phyloP scores from a whole-genome alignment of 164 flowering plant genomes.

The Houttuynia cordata region DNA sequence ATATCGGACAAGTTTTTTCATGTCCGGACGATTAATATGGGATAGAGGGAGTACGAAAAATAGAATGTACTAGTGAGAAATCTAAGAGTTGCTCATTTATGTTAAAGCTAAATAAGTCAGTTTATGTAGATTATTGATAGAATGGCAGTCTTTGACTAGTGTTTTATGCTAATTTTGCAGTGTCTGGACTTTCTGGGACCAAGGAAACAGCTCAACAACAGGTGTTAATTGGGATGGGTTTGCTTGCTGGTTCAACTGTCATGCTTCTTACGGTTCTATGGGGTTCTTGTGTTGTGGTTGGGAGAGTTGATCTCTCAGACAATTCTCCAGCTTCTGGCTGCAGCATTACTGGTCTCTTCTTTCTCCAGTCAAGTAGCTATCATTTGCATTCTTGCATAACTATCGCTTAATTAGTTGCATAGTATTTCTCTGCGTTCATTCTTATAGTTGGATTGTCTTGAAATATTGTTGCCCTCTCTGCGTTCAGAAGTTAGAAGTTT shows the following conservation, averaged over 20 bases:
- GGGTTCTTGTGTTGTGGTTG: conserved; percentile 84
- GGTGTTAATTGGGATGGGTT: conserved; percentile 96
- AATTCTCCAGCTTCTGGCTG: conserved; percentile 38
- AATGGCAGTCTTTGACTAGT: not conserved
- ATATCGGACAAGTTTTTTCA: no score
- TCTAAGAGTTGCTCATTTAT: not conserved
- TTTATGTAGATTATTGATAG: not conserved
- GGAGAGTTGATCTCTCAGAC: conserved; percentile 55
- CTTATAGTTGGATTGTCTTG: no score
- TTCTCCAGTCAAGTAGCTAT: not conserved
- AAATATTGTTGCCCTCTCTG: no score
- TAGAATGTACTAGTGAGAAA: no score
- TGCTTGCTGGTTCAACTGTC: conserved; percentile 95
- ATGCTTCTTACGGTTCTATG: conserved; percentile 82
- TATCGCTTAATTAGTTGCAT: no score
- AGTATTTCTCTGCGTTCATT: no score
- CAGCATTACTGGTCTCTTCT: conserved; percentile 38
- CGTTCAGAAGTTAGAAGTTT: no score
- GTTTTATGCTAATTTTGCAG: conserved; percentile 19
- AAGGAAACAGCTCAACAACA: conserved; percentile 67
- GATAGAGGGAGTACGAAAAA: no score
- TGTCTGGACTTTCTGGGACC: conserved; percentile 92
- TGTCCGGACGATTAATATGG: no score
- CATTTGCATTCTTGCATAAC: no score
- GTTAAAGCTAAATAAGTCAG: not conserved